phyloP scores from a whole-genome alignment of 2,329 filamentous ascomycete genomes.

The Conoideocrella luteorostrata region DNA sequence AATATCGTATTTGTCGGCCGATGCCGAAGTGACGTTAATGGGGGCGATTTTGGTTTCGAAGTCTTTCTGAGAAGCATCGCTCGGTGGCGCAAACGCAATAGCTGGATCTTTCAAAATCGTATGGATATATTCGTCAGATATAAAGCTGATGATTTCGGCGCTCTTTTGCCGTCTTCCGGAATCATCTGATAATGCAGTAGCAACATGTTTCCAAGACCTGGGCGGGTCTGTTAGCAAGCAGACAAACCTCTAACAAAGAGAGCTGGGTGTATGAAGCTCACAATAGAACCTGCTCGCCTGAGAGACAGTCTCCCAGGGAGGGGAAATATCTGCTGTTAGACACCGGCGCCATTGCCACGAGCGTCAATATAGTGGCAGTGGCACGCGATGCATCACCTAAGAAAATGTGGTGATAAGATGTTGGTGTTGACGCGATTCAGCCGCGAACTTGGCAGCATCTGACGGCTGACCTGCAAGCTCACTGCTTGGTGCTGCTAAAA shows the following conservation, averaged over 20 bases:
- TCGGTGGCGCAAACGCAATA: slow-evolving; percentile 58
- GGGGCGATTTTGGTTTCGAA: slow-evolving; percentile 84
- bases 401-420: slow-evolving; percentile 17
- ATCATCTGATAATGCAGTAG: slow-evolving; percentile 49
- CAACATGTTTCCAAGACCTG: slow-evolving; percentile 58
- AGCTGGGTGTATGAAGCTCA: slow-evolving; percentile 40
- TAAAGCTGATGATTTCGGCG: slow-evolving; percentile 57
- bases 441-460: slow-evolving; percentile 17
- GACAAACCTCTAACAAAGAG: not conserved
- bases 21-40: slow-evolving; percentile 70
- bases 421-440: slow-evolving; percentile 27
- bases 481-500: not conserved
- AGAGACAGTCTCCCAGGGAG: slow-evolving; percentile 77
- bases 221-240: slow-evolving; percentile 15
- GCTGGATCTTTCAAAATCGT: slow-evolving; percentile 63
- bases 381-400: slow-evolving; percentile 33
- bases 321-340: slow-evolving; percentile 72
- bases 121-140: slow-evolving; percentile 63
- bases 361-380: slow-evolving; percentile 39
- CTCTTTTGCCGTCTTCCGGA: slow-evolving; percentile 49
- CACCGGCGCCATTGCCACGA: slow-evolving; percentile 62
- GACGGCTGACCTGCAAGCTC: slow-evolving; percentile 6
- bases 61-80: slow-evolving; percentile 56
- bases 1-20: slow-evolving; percentile 63
- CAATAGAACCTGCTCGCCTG: slow-evolving; percentile 73